Evolutionary conservation across 108 stramenopile species (phyloP).

Genomic region (Nitzschia palea): DNA sequence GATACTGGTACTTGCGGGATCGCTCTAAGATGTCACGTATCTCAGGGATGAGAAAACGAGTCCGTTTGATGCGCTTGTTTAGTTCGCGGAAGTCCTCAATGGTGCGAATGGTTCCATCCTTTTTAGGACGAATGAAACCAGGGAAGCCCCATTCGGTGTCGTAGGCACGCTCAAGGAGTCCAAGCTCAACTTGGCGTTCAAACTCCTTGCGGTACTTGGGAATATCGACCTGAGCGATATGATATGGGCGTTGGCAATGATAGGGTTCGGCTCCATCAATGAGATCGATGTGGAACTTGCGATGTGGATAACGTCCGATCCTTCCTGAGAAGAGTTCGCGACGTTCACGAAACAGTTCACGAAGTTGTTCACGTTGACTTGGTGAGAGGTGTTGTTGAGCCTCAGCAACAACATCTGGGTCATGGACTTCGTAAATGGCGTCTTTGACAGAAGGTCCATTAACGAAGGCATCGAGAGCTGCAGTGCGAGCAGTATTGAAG

Average conservation of each 20-base stretch:
- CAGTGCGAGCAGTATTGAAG: neutral
- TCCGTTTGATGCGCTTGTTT: conserved; percentile 21
- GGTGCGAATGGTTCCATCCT: conserved; percentile 26
- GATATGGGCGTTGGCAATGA: conserved; percentile 20
- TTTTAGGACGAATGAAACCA: conserved; percentile 38
- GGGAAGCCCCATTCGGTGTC: conserved; percentile 17
- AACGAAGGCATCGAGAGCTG: neutral
- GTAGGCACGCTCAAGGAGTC: conserved; percentile 7
- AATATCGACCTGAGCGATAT: conserved; percentile 7
- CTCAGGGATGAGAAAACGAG: conserved; percentile 23
- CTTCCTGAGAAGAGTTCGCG: conserved; percentile 16
- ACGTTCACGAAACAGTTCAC: conserved; percentile 12
- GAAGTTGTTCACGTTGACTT: conserved; percentile 20
- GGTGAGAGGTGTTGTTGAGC: conserved; percentile 27
- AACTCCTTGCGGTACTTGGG: conserved; percentile 32
- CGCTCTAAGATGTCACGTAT: conserved; percentile 39
- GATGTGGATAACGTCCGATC: too few relatives aligned
- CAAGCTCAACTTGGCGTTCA: conserved; percentile 16
- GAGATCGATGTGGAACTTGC: conserved; percentile 31
- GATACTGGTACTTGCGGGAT: conserved; percentile 20
- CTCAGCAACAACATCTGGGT: too few relatives aligned
- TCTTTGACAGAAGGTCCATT: neutral
- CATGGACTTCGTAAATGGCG: neutral
- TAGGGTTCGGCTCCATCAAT: conserved; percentile 22
- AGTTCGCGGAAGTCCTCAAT: conserved; percentile 39